phyloP scores from a whole-genome alignment of 331 rosid species.

The Spiraea crenata region DNA sequence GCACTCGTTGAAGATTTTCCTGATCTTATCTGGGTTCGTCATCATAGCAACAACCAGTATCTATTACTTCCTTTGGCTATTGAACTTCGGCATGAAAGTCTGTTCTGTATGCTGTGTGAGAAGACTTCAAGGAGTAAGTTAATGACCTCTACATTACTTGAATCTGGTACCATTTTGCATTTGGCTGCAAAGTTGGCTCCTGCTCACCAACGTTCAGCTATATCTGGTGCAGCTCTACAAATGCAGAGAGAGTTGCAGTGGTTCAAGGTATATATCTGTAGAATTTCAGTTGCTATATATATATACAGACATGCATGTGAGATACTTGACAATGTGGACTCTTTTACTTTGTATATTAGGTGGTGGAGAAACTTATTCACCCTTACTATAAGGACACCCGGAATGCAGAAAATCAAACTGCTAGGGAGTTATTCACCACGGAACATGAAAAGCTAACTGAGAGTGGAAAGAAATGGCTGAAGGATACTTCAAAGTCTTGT shows the following conservation, averaged over 20 bases:
- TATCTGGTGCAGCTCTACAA: no score
- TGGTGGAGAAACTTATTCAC: conserved; percentile 45
- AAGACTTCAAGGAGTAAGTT: conserved; percentile 29
- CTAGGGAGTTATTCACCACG: conserved; percentile 48
- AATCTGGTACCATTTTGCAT: conserved; percentile 36
- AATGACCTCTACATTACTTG: conserved; percentile 15
- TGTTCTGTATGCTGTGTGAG: conserved; percentile 35
- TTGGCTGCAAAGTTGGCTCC: conserved; percentile 37
- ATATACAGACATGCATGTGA: background rate
- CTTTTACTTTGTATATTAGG: background rate
- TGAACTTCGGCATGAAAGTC: conserved; percentile 40
- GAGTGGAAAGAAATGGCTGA: conserved; percentile 52
- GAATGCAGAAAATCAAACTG: conserved; percentile 32
- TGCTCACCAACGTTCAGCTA: no score
- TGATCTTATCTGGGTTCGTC: conserved; percentile 38
- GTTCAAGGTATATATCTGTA: background rate
- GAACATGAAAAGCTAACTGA: conserved; percentile 43
- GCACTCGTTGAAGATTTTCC: conserved; percentile 36
- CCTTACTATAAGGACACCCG: conserved; percentile 36
- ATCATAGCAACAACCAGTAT: conserved; percentile 3
- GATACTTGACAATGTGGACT: background rate
- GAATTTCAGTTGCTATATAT: background rate
- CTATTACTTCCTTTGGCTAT: no score
- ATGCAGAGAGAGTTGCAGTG: no score
- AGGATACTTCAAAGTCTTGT: conserved; percentile 50